Evolutionary conservation across 2,329 filamentous ascomycete genomes (phyloP).

Genomic region (Paecilomyces sp.): DNA sequence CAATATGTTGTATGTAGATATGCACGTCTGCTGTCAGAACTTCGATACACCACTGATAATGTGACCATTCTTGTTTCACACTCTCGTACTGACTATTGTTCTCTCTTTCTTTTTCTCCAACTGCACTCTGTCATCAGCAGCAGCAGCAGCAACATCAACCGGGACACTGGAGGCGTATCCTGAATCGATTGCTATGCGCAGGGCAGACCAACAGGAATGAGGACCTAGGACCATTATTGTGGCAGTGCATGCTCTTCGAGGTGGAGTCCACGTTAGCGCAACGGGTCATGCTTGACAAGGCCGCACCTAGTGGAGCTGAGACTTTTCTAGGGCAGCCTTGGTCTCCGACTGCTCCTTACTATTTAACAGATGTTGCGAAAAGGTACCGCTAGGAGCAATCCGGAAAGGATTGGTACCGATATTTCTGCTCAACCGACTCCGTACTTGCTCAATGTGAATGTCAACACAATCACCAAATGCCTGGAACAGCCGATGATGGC

Average conservation of each 20-base stretch:
- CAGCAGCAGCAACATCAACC: neutral
- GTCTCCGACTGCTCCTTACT: neutral
- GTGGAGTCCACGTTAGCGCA: conserved; percentile 8
- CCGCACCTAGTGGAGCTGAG: conserved; percentile 8
- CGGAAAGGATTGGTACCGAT: neutral
- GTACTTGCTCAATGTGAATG: neutral
- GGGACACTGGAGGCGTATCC: neutral
- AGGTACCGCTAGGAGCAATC: neutral
- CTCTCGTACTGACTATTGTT: neutral
- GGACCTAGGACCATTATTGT: conserved; percentile 13
- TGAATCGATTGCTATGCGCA: neutral
- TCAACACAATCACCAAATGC: neutral
- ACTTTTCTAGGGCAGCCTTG: conserved; percentile 1
- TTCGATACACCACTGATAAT: neutral
- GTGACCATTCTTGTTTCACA: neutral
- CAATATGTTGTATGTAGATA: neutral
- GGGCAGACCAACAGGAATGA: neutral
- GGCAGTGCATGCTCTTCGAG: conserved; percentile 22
- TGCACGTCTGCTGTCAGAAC: neutral
- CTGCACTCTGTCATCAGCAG: neutral
- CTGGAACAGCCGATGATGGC: neutral
- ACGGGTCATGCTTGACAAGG: conserved; percentile 9
- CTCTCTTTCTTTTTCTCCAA: neutral
- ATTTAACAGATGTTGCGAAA: neutral
- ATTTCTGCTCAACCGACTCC: neutral